phyloP scores from a whole-genome alignment of 2,329 filamentous ascomycete species.

The Aureobasidium sp. region DNA sequence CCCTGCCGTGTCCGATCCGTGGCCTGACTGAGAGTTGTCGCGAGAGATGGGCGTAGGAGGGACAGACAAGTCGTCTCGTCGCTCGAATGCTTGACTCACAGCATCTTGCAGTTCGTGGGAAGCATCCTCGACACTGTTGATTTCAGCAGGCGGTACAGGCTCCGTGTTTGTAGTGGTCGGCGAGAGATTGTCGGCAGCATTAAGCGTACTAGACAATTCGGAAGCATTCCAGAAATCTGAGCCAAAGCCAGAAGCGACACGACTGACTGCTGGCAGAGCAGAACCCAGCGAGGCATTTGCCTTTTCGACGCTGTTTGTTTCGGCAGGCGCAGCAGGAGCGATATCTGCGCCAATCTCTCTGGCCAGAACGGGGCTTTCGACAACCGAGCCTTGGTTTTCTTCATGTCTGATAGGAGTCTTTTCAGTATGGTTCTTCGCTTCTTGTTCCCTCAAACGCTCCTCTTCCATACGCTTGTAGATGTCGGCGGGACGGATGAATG shows the following conservation, averaged over 20 bases:
- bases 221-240: constrained; percentile 26
- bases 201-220: neutral
- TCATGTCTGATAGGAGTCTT: constrained; percentile 40
- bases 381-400: constrained; percentile 41
- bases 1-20: constrained; percentile 40
- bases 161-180: neutral
- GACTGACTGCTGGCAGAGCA: constrained; percentile 36
- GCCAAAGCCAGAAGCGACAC: constrained; percentile 36
- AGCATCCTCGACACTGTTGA: constrained; percentile 35
- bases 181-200: neutral
- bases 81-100: constrained; percentile 60
- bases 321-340: neutral
- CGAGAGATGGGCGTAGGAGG: constrained; percentile 47
- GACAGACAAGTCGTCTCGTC: constrained; percentile 45
- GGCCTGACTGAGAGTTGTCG: constrained; percentile 30
- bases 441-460: constrained; percentile 46
- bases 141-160: neutral
- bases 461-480: constrained; percentile 68
- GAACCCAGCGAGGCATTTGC: neutral
- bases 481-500: constrained; percentile 67
- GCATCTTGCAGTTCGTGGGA: constrained; percentile 32
- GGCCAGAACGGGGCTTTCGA: constrained; percentile 20
- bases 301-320: neutral
- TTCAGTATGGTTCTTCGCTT: constrained; percentile 30
- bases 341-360: constrained; percentile 18